phyloP scores from a whole-genome alignment of 2,329 filamentous ascomycete genomes.

The Hortaea sp. region DNA sequence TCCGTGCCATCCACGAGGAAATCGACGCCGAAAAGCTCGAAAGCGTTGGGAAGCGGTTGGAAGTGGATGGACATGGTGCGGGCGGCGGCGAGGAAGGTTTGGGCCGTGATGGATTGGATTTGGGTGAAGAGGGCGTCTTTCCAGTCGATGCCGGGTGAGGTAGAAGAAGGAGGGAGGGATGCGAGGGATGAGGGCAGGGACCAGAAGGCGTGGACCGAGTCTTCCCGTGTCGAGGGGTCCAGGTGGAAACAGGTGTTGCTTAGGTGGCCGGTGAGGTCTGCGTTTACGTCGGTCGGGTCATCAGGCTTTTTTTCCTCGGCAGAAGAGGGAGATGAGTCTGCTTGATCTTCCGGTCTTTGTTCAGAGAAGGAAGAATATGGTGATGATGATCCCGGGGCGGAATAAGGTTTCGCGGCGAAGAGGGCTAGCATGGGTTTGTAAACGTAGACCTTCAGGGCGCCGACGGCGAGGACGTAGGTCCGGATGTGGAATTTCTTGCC shows the following conservation, averaged over 20 bases:
- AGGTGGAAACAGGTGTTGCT: conserved; percentile 91
- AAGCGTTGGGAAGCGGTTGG: conserved; percentile 76
- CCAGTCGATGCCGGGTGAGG: conserved; percentile 28
- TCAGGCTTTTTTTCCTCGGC: not conserved
- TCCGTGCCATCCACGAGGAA: conserved; percentile 61
- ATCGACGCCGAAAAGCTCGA: conserved; percentile 87
- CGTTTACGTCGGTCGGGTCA: conserved; percentile 15
- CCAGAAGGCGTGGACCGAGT: conserved; percentile 68
- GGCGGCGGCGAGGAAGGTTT: conserved; percentile 79
- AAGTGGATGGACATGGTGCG: conserved; percentile 81
- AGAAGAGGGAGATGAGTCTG: conserved; percentile 10
- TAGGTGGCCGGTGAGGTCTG: conserved; percentile 64
- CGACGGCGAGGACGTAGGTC: conserved; percentile 76
- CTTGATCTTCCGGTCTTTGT: conserved; percentile 5
- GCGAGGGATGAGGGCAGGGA: conserved; percentile 38
- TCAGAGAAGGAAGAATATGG: not conserved
- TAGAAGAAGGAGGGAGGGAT: conserved; percentile 13
- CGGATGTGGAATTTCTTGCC: conserved; percentile 84
- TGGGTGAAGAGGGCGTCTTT: conserved; percentile 59
- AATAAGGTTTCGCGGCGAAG: conserved; percentile 70
- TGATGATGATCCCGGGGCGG: conserved; percentile 39
- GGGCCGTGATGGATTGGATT: conserved; percentile 62
- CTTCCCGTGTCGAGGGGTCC: conserved; percentile 38
- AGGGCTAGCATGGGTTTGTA: conserved; percentile 88
- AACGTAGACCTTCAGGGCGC: conserved; percentile 71